Conservation (phyloP, 306 rosid species). For the Corylus heterophylla region DNA sequence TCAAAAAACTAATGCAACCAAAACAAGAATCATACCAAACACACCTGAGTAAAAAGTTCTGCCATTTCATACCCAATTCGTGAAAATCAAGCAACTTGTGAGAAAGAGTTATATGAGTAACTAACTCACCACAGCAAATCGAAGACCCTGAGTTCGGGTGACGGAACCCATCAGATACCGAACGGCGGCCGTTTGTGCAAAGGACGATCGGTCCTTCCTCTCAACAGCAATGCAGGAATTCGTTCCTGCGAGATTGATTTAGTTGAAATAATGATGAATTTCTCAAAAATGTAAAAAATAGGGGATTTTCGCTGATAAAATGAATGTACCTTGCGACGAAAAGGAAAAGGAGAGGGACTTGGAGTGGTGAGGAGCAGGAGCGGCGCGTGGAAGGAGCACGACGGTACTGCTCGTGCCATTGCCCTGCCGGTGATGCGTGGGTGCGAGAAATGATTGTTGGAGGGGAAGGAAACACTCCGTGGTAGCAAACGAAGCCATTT, state of each 20-base stretch:
- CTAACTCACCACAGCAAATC: slow-evolving; percentile 75
- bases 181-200: slow-evolving; percentile 62
- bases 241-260: slow-evolving; percentile 23
- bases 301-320: slow-evolving; percentile 4
- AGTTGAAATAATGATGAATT: background rate
- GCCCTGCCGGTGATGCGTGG: slow-evolving; percentile 17
- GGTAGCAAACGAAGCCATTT: slow-evolving; percentile 44
- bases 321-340: slow-evolving; percentile 34
- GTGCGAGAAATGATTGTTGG: slow-evolving; percentile 28
- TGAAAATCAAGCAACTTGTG: background rate
- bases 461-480: slow-evolving; percentile 35
- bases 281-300: background rate
- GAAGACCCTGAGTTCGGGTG: slow-evolving; percentile 66
- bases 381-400: slow-evolving; percentile 22
- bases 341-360: slow-evolving; percentile 23
- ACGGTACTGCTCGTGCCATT: slow-evolving; percentile 7
- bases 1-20: background rate
- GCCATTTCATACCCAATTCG: background rate
- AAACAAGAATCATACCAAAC: background rate
- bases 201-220: slow-evolving; percentile 46
- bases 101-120: background rate
- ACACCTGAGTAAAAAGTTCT: background rate
- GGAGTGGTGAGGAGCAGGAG: slow-evolving; percentile 16
- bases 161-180: slow-evolving; percentile 83
- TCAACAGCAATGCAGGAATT: slow-evolving; percentile 23